These are phyloP conservation scores for Myxozyma neglecta DNA, from an alignment of 805 yeast species.

Conservation along the genomic window DNA sequence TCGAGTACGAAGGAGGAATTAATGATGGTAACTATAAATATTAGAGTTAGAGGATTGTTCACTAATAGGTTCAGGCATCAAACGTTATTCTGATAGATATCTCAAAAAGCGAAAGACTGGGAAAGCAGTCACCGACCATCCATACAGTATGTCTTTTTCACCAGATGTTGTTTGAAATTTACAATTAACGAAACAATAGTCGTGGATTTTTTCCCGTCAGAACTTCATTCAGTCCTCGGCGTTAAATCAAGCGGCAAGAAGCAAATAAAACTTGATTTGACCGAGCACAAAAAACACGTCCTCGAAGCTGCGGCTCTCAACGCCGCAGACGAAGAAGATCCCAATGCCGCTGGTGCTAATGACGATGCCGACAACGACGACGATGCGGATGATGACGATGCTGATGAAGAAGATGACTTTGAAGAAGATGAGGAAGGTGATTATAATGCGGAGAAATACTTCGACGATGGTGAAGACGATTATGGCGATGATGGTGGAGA, in stretches of 20 bases:
- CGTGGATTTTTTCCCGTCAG: conserved; percentile 28
- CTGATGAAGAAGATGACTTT: conserved; percentile 34
- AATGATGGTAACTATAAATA: conserved; percentile 18
- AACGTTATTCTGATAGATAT: conserved; percentile 34
- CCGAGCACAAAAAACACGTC: conserved; percentile 15
- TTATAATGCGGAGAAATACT: conserved; percentile 35
- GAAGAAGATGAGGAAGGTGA: conserved; percentile 37
- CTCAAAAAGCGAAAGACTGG: conserved; percentile 21
- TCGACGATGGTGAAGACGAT: conserved; percentile 36
- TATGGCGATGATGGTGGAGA: conserved; percentile 34
- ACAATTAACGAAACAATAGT: conserved; percentile 3
- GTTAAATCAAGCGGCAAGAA: conserved; percentile 9
- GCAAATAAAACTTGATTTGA: conserved; percentile 18
- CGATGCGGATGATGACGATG: conserved; percentile 27
- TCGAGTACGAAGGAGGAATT: conserved; percentile 31
- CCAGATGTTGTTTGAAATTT: neutral
- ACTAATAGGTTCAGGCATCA: conserved; percentile 18
- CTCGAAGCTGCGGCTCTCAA: conserved; percentile 15
- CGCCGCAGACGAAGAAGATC: conserved; percentile 15
- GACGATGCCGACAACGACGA: conserved; percentile 19
- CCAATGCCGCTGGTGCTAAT: conserved; percentile 11
- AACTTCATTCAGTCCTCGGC: conserved; percentile 29
- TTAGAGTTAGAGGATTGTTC: too few relatives aligned
- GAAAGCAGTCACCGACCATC: conserved; percentile 30
- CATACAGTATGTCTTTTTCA: conserved; percentile 21